Evolutionary conservation across 495 filamentous ascomycete genomes (phyloP).

Genomic region (Xylaria nigripes): DNA sequence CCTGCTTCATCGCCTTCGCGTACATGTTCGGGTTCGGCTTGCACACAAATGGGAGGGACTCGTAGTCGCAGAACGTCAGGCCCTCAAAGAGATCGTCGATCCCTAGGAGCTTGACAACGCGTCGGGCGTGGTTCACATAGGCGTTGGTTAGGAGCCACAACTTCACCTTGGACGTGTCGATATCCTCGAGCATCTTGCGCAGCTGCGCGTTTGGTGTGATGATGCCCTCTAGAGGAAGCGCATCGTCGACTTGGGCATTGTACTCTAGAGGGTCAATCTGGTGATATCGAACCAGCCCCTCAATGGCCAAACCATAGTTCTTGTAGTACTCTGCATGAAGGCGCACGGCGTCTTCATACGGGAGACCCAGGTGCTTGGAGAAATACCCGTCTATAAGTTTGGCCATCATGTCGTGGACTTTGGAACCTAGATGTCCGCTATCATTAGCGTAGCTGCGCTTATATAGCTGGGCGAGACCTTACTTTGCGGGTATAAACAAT

Average conservation of each 20-base stretch:
- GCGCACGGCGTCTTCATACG: conserved; percentile 61
- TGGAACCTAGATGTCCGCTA: conserved; percentile 41
- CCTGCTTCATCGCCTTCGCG: conserved; percentile 65
- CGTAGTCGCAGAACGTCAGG: conserved; percentile 88
- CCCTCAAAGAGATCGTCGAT: conserved; percentile 89
- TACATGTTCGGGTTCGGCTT: conserved; percentile 84
- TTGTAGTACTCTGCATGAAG: conserved; percentile 89
- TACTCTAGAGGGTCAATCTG: conserved; percentile 93
- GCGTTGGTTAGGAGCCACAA: conserved; percentile 96
- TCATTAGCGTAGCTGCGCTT: conserved; percentile 8
- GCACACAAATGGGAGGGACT: conserved; percentile 56
- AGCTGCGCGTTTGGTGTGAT: conserved; percentile 69
- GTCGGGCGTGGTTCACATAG: conserved; percentile 75
- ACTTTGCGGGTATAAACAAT: conserved; percentile 73
- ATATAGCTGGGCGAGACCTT: conserved; percentile 14
- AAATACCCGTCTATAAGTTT: conserved; percentile 77
- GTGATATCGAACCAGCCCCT: conserved; percentile 87
- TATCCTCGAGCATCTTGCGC: conserved; percentile 64
- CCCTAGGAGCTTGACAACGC: conserved; percentile 72
- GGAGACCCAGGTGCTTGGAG: conserved; percentile 63
- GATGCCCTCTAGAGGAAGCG: conserved; percentile 76
- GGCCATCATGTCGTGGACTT: conserved; percentile 68
- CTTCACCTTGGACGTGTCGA: conserved; percentile 72
- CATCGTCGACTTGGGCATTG: conserved; percentile 91
- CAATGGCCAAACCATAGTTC: conserved; percentile 93